Evolutionary conservation across 148 eudicot genomes (phyloP).

Genomic region (Spergularia marina): DNA sequence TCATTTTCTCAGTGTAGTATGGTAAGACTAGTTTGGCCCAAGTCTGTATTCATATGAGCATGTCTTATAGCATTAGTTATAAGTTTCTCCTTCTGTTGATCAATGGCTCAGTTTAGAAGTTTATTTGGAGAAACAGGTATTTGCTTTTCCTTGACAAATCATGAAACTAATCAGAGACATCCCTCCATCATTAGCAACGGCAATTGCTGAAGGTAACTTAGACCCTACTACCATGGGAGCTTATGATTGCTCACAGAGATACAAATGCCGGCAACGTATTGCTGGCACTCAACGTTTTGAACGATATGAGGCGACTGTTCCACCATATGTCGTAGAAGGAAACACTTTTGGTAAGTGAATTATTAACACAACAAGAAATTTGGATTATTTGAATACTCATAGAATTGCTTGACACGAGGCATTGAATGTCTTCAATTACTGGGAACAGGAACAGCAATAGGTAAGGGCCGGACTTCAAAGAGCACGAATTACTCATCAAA

Average conservation of each 20-base stretch:
- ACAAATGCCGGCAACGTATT: conserved; percentile 5
- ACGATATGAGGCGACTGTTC: conserved; percentile 17
- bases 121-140: not conserved
- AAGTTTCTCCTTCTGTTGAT: not conserved
- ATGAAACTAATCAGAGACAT: conserved; percentile 37
- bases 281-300: not conserved
- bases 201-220: conserved; percentile 68
- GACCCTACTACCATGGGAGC: conserved; percentile 75
- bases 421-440: not conserved
- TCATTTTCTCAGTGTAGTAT: too few species aligned
- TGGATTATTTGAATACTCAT: not conserved
- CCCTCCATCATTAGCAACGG: conserved; percentile 53
- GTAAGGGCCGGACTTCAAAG: not conserved
- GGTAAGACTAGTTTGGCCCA: too few species aligned
- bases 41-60: too few species aligned
- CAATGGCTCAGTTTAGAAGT: not conserved
- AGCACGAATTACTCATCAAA: conserved; percentile 5
- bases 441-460: conserved; percentile 7
- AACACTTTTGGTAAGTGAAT: conserved; percentile 24
- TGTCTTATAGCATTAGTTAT: not conserved
- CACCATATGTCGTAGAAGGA: conserved; percentile 22
- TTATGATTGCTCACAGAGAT: conserved; percentile 38
- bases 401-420: not conserved
- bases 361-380: not conserved
- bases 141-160: conserved; percentile 37